These are phyloP conservation scores for Picochlorum sp. DNA, from an alignment of 139 green algal species.

Conservation along the genomic window DNA sequence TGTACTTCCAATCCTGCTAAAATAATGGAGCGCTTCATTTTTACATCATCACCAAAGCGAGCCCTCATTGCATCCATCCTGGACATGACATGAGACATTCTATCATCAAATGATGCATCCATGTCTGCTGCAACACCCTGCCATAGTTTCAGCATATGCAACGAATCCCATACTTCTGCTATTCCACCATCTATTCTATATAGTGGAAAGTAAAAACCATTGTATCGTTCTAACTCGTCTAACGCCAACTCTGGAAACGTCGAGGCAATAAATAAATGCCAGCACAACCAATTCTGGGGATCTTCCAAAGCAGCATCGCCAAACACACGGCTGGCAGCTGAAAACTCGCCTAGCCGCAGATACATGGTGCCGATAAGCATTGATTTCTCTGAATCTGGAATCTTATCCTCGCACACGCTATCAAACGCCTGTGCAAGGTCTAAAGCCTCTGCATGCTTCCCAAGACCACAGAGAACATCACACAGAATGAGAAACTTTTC, in stretches of 20 bases:
- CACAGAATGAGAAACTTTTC: conserved; percentile 56
- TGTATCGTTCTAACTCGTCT: background rate
- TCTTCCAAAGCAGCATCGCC: conserved; percentile 24
- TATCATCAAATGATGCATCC: background rate
- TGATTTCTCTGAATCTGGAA: conserved; percentile 26
- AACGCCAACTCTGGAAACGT: background rate
- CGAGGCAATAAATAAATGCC: conserved; percentile 30
- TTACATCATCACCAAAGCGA: too few relatives aligned
- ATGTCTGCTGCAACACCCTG: background rate
- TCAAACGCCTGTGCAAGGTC: conserved; percentile 15
- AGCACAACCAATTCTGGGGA: conserved; percentile 53
- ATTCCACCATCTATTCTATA: conserved; percentile 14
- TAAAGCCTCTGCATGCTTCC: conserved; percentile 30
- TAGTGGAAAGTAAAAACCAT: background rate
- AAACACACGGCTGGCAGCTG: background rate
- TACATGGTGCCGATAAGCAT: conserved; percentile 36
- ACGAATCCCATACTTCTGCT: conserved; percentile 18
- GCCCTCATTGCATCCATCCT: too few relatives aligned
- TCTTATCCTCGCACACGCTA: conserved; percentile 10
- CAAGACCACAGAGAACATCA: conserved; percentile 49
- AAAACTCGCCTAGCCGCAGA: conserved; percentile 25
- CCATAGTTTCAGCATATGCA: background rate
- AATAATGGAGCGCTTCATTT: too few relatives aligned
- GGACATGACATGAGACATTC: background rate
- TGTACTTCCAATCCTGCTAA: too few relatives aligned